Base-by-base conservation (phyloP, 2,329 filamentous ascomycete species). In the Diaporthe vaccinii region DNA sequence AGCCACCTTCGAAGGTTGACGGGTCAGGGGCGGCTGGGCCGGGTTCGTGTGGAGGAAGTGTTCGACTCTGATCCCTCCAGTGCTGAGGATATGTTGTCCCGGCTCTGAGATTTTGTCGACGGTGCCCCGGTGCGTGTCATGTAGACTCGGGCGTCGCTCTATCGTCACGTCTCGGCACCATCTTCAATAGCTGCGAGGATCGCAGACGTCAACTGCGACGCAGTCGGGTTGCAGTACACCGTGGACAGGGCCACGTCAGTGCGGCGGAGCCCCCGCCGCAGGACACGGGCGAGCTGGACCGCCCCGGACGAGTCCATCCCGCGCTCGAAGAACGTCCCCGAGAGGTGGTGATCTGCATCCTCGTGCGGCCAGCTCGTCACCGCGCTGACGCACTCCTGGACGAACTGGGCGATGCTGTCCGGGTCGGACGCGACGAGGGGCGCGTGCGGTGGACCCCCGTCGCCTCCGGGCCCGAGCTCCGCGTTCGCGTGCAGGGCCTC, bases 1-100 rank as follows among this genome's bases (percentile, higher is more conserved):
- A 91, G 34, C 34, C 6, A 8, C 34, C 34, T 82, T 89, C 90
- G 83, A 91, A 91, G 79, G 79, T 91, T 90, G 39, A 91, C 89
- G 1, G 87, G 82, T 88, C 89, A 89, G 83, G 68, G 82, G 78
- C 17, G 81, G 74, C 15, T 80, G 79, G 59, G 80, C 81, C 8
- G 87, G 80, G 77, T 87, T 82, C 3, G 83, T 80, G 6, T 83
- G 80, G 2, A 86, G 78, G 25, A 82, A 82, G 10, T 20, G 41
- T 6, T 17, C 41, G 0, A 20, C 1, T 2, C 7, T 15, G 10
- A 15, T n/a, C 15, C 0, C 28, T 12, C 15, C 12, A 39, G 12
- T 25, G 12, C 12, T 31, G 25, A 7, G 53, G 15, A 28, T 25
- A 6, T 5, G 10, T 17, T 28, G 46, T 9, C n/a, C n/a, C n/a